Evolutionary conservation across 2,329 filamentous ascomycete species (phyloP).

Genomic region (Didymella arachidicola): DNA sequence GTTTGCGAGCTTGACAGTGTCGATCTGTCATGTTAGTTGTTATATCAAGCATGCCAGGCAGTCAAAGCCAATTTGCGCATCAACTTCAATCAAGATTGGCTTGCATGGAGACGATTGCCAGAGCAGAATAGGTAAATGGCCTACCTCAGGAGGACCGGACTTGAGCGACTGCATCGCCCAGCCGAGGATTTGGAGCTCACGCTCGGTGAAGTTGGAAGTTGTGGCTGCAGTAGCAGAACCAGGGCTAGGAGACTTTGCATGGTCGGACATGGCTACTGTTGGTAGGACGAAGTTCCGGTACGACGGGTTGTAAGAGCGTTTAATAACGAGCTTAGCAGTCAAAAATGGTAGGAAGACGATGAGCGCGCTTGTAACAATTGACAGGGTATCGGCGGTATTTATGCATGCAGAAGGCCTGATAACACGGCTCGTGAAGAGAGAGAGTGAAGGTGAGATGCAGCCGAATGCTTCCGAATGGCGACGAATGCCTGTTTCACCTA

Average conservation of each 20-base stretch:
- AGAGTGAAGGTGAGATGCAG: slow-evolving; percentile 26
- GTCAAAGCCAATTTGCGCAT: background rate
- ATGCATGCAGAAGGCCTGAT: slow-evolving; percentile 8
- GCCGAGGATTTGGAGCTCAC: slow-evolving; percentile 46
- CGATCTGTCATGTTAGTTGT: slow-evolving; percentile 39
- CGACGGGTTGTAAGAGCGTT: background rate
- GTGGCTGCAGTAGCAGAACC: slow-evolving; percentile 2
- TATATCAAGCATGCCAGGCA: background rate
- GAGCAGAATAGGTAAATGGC: background rate
- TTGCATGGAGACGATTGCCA: background rate
- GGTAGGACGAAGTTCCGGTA: slow-evolving; percentile 1
- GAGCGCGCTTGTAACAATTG: background rate
- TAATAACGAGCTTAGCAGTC: slow-evolving; percentile 1
- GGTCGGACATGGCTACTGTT: slow-evolving; percentile 38
- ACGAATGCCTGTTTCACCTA: slow-evolving; percentile 19
- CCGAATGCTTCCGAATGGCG: slow-evolving; percentile 12
- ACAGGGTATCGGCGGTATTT: slow-evolving; percentile 10
- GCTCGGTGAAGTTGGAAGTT: slow-evolving; percentile 42
- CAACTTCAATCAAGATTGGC: background rate
- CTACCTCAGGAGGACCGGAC: slow-evolving; percentile 47
- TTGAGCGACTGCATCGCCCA: slow-evolving; percentile 51
- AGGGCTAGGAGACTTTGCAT: slow-evolving; percentile 19
- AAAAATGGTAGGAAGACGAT: background rate
- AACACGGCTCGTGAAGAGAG: background rate
- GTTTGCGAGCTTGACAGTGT: slow-evolving; percentile 48